Percentiles rank a stretch among this genome's conserved stretches.
Conservation (phyloP, 169 alveolate genomes). For the Plasmodium coatneyi region DNA sequence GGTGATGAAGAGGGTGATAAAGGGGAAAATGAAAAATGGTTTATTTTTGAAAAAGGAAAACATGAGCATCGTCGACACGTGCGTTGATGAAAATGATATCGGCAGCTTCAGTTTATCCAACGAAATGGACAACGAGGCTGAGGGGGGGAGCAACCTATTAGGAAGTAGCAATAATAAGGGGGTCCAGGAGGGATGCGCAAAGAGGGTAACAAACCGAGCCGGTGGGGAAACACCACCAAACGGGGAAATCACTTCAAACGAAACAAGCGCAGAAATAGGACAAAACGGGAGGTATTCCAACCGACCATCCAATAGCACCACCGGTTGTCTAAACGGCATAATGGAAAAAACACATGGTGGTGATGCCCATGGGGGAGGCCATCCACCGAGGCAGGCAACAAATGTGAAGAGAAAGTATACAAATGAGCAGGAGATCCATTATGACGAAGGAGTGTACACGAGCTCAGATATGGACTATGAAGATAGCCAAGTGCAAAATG, state of each 20-base stretch:
- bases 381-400: not conserved
- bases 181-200: not conserved
- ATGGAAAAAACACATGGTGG: not conserved
- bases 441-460: not conserved
- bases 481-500: not conserved
- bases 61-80: constrained; percentile 58
- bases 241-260: not conserved
- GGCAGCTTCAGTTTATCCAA: constrained; percentile 53
- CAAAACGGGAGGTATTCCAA: not conserved
- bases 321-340: not conserved
- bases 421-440: not conserved
- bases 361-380: not conserved
- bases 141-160: not conserved
- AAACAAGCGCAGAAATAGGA: not conserved
- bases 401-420: not conserved
- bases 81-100: constrained; percentile 74
- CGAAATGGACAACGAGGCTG: constrained; percentile 9
- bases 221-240: not conserved
- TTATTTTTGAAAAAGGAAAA: constrained; percentile 52
- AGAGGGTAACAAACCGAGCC: not conserved
- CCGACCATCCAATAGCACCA: not conserved
- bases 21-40: constrained; percentile 9
- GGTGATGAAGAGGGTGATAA: not conserved
- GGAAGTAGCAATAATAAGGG: not conserved
- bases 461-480: not conserved